These are phyloP conservation scores for Lagerstroemia speciosa DNA, from an alignment of 345 rosid species.

Conservation along the genomic window DNA sequence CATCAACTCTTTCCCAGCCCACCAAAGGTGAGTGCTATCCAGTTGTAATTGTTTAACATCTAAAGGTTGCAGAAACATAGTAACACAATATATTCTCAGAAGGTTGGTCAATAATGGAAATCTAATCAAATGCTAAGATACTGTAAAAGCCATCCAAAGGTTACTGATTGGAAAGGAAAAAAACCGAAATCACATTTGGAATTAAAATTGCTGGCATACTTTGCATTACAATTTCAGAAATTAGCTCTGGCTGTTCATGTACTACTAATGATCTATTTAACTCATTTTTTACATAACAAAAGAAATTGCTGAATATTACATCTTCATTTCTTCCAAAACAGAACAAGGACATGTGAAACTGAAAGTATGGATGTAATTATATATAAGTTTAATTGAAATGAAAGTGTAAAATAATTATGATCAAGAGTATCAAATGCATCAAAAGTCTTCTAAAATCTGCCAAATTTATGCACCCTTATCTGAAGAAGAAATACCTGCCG, in stretches of 20 bases:
- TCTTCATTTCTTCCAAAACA: background rate
- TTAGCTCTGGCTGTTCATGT: background rate
- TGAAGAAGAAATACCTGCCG: background rate
- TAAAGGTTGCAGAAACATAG: background rate
- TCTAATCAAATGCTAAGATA: background rate
- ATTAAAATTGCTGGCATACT: background rate
- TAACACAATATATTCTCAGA: background rate
- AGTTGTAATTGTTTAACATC: conserved; percentile 3
- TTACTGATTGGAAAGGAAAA: background rate
- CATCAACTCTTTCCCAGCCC: conserved; percentile 13
- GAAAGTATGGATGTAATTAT: background rate
- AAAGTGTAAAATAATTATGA: background rate
- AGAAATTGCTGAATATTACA: background rate
- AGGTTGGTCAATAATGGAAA: background rate
- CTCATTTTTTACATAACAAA: background rate
- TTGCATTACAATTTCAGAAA: background rate
- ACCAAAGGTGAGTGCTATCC: conserved; percentile 9
- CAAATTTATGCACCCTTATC: background rate
- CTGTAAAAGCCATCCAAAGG: background rate
- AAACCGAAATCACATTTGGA: background rate
- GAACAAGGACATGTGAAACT: background rate
- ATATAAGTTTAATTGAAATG: background rate
- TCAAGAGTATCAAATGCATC: background rate
- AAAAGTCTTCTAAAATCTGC: background rate
- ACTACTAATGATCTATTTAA: background rate